phyloP scores from a whole-genome alignment of 2,329 filamentous ascomycete genomes.

The Pyrenophora graminea region DNA sequence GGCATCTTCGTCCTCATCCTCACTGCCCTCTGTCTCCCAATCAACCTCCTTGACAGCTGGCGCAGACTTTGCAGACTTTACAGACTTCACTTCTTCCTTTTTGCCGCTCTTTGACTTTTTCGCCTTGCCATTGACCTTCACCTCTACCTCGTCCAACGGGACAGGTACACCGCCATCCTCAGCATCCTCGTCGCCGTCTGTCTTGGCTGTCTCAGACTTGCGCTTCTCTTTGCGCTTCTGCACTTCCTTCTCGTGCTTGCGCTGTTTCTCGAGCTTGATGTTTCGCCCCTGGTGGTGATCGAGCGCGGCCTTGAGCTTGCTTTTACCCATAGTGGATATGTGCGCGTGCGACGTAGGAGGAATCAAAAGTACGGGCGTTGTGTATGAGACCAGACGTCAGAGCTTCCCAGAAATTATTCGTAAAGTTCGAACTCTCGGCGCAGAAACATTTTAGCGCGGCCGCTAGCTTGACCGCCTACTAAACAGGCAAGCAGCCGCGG shows the following conservation, averaged over 20 bases:
- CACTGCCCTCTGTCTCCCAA: slow-evolving; percentile 40
- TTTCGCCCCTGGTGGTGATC: slow-evolving; percentile 65
- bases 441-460: slow-evolving; percentile 32
- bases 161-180: slow-evolving; percentile 38
- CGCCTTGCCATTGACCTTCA: slow-evolving; percentile 35
- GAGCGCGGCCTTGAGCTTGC: slow-evolving; percentile 63
- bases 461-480: slow-evolving; percentile 39
- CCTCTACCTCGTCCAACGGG: slow-evolving; percentile 33
- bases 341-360: not conserved
- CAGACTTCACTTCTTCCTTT: slow-evolving; percentile 36
- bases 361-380: not conserved
- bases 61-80: slow-evolving; percentile 23
- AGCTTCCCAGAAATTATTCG: slow-evolving; percentile 35
- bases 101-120: slow-evolving; percentile 41
- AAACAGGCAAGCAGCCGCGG: slow-evolving; percentile 32
- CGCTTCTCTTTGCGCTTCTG: slow-evolving; percentile 15
- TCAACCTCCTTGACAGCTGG: slow-evolving; percentile 32
- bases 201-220: slow-evolving; percentile 6
- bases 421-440: slow-evolving; percentile 43
- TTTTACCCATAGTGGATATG: slow-evolving; percentile 46
- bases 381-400: slow-evolving; percentile 17
- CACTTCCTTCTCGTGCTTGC: slow-evolving; percentile 18
- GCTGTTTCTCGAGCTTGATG: slow-evolving; percentile 72
- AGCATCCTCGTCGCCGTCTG: slow-evolving; percentile 21
- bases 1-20: slow-evolving; percentile 47